A percentile compares a stretch with the other conserved stretches of the same genome.
Conservation (phyloP, 768 basidiomycete genomes). For the Artomyces pyxidatus region DNA sequence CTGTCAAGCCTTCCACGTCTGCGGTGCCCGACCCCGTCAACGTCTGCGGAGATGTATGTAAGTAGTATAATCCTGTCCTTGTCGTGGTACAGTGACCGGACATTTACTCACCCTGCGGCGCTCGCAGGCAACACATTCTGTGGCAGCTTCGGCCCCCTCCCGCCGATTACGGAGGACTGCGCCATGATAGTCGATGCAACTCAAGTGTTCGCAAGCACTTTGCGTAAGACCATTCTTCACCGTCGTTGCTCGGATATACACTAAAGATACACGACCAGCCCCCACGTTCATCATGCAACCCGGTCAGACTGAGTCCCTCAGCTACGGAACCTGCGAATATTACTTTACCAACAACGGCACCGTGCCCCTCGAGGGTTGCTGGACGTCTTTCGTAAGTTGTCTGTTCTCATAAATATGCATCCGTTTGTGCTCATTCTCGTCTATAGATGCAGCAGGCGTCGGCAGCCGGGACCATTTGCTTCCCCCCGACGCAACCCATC, state of each 20-base stretch:
- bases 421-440: neutral
- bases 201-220: neutral
- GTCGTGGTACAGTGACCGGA: too few species aligned
- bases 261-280: constrained; percentile 1
- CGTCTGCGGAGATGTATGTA: too few species aligned
- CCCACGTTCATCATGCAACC: constrained; percentile 14
- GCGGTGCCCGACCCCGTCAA: too few species aligned
- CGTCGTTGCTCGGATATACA: neutral
- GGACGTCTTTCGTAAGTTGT: neutral
- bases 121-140: neutral
- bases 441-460: neutral
- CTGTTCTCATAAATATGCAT: neutral
- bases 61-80: too few species aligned
- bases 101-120: too few species aligned
- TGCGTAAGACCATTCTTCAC: neutral
- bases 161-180: neutral
- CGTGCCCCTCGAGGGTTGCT: constrained; percentile 7
- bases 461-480: neutral
- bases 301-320: constrained; percentile 14
- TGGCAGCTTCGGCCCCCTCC: neutral
- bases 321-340: constrained; percentile 19
- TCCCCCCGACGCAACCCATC: constrained; percentile 3
- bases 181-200: neutral
- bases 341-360: constrained; percentile 19
- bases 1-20: too few species aligned